phyloP scores from a whole-genome alignment of 2,329 filamentous ascomycete species.

The Nemania serpens region DNA sequence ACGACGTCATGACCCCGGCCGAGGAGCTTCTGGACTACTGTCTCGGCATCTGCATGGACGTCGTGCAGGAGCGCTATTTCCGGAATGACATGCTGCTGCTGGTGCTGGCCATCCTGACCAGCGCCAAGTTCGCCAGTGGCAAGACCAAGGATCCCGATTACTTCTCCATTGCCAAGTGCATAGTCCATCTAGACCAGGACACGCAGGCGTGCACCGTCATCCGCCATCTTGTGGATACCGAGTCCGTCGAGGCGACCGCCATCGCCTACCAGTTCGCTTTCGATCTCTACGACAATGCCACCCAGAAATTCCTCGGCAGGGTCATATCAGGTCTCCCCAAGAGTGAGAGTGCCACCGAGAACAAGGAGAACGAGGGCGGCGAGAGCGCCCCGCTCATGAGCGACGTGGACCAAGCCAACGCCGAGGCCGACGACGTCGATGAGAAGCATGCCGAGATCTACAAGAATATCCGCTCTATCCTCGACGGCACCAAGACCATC shows the following conservation, averaged over 20 bases:
- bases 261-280: constrained; percentile 98
- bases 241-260: constrained; percentile 76
- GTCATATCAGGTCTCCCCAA: constrained; percentile 80
- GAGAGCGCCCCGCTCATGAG: constrained; percentile 57
- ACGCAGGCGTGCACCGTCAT: constrained; percentile 89
- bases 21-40: constrained; percentile 98
- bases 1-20: constrained; percentile 62
- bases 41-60: constrained; percentile 93
- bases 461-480: constrained; percentile 67
- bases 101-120: constrained; percentile 86
- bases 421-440: constrained; percentile 55
- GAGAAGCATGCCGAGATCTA: constrained; percentile 62
- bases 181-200: constrained; percentile 92
- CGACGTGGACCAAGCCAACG: constrained; percentile 55
- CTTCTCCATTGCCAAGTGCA: constrained; percentile 97
- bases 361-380: constrained; percentile 56
- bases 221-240: constrained; percentile 77
- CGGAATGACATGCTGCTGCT: constrained; percentile 83
- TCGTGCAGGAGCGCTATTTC: constrained; percentile 90
- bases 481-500: constrained; percentile 91
- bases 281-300: constrained; percentile 97
- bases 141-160: constrained; percentile 88
- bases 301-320: constrained; percentile 92
- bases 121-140: constrained; percentile 54
- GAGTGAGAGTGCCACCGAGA: constrained; percentile 46